phyloP scores from a whole-genome alignment of 2,329 filamentous ascomycete genomes.

The Fusarium sp. region DNA sequence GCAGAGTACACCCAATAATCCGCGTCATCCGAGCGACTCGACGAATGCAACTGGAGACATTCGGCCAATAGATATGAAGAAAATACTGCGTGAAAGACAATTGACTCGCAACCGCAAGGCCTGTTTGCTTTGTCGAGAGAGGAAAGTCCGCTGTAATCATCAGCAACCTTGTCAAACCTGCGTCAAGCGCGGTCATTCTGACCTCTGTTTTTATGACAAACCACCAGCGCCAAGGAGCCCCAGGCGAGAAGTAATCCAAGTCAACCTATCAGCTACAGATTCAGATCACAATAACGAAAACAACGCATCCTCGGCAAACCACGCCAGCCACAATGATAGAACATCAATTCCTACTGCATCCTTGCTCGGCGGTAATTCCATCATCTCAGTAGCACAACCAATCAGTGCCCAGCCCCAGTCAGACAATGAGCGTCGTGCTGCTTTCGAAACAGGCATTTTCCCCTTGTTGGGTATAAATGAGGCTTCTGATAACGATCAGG shows the following conservation, averaged over 20 bases:
- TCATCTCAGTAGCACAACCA: constrained; percentile 26
- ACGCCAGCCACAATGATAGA: neutral
- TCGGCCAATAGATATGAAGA: neutral
- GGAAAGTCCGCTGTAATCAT: constrained; percentile 27
- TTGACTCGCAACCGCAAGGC: constrained; percentile 56
- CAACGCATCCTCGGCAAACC: accelerated
- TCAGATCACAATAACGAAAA: accelerated
- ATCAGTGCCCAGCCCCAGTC: constrained; percentile 1
- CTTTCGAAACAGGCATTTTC: constrained; percentile 33
- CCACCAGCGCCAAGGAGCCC: neutral
- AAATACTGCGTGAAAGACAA: constrained; percentile 11
- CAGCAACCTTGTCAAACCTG: constrained; percentile 29
- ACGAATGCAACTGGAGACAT: neutral
- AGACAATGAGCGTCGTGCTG: constrained; percentile 16
- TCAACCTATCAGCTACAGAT: neutral
- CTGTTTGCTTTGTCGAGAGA: constrained; percentile 26
- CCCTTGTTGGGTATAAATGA: constrained; percentile 27
- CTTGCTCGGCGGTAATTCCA: constrained; percentile 28
- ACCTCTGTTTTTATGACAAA: constrained; percentile 17
- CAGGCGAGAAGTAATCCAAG: neutral
- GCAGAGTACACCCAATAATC: neutral
- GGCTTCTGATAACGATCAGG: neutral
- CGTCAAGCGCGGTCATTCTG: constrained; percentile 20
- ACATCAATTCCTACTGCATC: neutral
- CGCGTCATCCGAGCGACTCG: constrained; percentile 3